A percentile compares a stretch with the other conserved stretches of the same genome.
phyloP scores from a whole-genome alignment of 1,284 basidiomycete genomes.

The Cryptococcus deneoformans region DNA sequence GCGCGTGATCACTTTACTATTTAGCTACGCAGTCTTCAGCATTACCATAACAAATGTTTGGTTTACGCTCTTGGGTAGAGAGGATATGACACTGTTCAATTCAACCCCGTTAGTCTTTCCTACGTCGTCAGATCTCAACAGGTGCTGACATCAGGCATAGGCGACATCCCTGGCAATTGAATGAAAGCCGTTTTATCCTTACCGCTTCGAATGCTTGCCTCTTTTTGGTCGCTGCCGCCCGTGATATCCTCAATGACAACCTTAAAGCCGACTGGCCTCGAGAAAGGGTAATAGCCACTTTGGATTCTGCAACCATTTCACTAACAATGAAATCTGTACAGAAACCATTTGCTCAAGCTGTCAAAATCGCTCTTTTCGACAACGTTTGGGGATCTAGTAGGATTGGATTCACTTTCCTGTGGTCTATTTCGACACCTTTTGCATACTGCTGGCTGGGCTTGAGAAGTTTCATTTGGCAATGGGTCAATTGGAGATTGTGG shows the following conservation, averaged over 20 bases:
- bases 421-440: slow-evolving; percentile 11
- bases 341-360: slow-evolving; percentile 9
- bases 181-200: slow-evolving; percentile 45
- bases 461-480: slow-evolving; percentile 11
- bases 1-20: slow-evolving; percentile 17
- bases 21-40: slow-evolving; percentile 20
- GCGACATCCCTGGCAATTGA: slow-evolving; percentile 43
- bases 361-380: slow-evolving; percentile 7
- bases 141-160: slow-evolving; percentile 6
- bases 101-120: slow-evolving; percentile 12
- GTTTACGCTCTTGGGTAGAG: slow-evolving; percentile 7
- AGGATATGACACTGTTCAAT: slow-evolving; percentile 9
- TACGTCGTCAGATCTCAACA: not conserved
- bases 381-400: slow-evolving; percentile 4
- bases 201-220: slow-evolving; percentile 26
- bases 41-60: slow-evolving; percentile 16
- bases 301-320: not conserved
- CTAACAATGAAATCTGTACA: not conserved
- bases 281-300: slow-evolving; percentile 18
- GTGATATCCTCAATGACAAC: slow-evolving; percentile 24
- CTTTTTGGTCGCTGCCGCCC: slow-evolving; percentile 20
- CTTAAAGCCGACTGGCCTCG: slow-evolving; percentile 32
- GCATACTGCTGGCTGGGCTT: slow-evolving; percentile 8
- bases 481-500: slow-evolving; percentile 16
- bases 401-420: slow-evolving; percentile 2